Conservation (phyloP, 2,329 filamentous ascomycete genomes). For the Pyrenophora tritici-repentis region DNA sequence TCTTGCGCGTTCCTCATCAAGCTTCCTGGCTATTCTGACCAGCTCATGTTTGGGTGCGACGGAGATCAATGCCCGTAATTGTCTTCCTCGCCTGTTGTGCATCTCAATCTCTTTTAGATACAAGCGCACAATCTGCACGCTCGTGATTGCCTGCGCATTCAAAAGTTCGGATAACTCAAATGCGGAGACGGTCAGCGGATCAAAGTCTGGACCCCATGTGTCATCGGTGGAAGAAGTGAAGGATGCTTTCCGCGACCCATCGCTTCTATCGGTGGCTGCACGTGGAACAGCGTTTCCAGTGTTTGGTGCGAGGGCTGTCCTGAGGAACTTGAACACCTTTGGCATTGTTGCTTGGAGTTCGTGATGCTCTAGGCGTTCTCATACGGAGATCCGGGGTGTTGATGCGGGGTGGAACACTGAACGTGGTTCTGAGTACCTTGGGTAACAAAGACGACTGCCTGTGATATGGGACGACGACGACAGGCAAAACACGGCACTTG, state of each 20-base stretch:
- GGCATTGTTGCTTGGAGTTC: slow-evolving; percentile 22
- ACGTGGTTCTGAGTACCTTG: background rate
- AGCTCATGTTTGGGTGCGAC: slow-evolving; percentile 46
- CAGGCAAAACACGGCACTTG: slow-evolving; percentile 9
- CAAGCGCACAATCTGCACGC: slow-evolving; percentile 44
- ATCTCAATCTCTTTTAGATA: slow-evolving; percentile 44
- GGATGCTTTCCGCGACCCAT: slow-evolving; percentile 31
- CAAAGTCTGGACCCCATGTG: slow-evolving; percentile 36
- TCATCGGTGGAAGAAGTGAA: slow-evolving; percentile 35
- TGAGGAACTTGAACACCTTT: slow-evolving; percentile 34
- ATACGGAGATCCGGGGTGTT: slow-evolving; percentile 3
- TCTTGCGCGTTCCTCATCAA: slow-evolving; percentile 48
- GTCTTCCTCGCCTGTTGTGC: slow-evolving; percentile 43
- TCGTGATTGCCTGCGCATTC: slow-evolving; percentile 35
- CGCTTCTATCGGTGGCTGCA: slow-evolving; percentile 22
- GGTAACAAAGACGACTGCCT: background rate
- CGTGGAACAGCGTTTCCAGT: slow-evolving; percentile 28
- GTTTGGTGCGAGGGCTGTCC: slow-evolving; percentile 34
- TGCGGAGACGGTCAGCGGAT: slow-evolving; percentile 39
- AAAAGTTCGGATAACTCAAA: slow-evolving; percentile 41
- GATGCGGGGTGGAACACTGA: background rate
- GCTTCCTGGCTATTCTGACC: slow-evolving; percentile 43
- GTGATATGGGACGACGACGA: too few species aligned
- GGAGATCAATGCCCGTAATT: slow-evolving; percentile 46
- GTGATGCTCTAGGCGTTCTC: background rate